Base-by-base conservation (phyloP, 306 rosid species). In the Datisca glomerata region DNA sequence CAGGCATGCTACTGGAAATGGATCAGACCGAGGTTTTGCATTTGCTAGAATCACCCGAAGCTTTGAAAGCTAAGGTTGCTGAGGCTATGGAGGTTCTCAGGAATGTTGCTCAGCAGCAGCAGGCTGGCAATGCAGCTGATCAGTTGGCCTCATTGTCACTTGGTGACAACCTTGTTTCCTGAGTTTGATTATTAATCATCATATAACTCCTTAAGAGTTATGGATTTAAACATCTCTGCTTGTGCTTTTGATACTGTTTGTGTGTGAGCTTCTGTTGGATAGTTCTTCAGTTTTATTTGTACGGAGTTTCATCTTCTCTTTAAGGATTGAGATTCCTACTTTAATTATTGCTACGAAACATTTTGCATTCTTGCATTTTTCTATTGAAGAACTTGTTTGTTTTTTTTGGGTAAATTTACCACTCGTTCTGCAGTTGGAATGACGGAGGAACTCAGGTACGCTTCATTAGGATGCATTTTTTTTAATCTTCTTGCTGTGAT, bases 1-100 rank as follows among this genome's bases (percentile, higher is more conserved):
- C 98, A 1, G 98, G 98, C 48, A 91, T 91, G 98, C 98, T 91
- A 50, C 68, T 91, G 62, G 98, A 91, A 80, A 91, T 91, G 98
- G 98, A 91, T 67, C 98, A 91, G 62, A 68, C 98, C 28, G 98
- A 91, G 67, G 98, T 91, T 49, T 51, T 91, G 63, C 98, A 91
- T 67, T 65, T 91, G 72, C 98, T 91, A 0, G 98, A 91, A 75
- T 91, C 98, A 8, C 98, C 98, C 1, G 98, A 91, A 29, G 98
- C 98, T 52, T 71, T 91, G 72, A 84, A 80, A 42, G 84, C 92
- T 0, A 91, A 91, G 81, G 98, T 91, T 21, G 93, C 96, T 0
- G 98, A 91, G 71, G 98, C 98, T 7, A 80, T 91, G 76, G 96
- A 91, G 5, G 98, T 91, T 35, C 79, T 91, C 20, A 84, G 96